phyloP scores from a whole-genome alignment of 2,329 filamentous ascomycete species.

The Magnaporthiopsis poae region DNA sequence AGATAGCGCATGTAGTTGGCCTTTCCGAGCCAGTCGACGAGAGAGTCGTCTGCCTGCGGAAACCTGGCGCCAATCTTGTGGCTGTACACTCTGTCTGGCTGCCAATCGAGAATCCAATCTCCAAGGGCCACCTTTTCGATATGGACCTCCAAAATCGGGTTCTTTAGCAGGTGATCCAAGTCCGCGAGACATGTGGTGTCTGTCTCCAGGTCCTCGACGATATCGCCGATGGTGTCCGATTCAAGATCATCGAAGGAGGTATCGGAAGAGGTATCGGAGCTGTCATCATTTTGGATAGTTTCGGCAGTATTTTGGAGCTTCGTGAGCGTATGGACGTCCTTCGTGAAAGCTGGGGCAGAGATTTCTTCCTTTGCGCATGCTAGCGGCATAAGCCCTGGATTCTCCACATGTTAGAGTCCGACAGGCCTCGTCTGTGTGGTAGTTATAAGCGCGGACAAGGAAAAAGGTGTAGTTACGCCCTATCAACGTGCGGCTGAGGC shows the following conservation, averaged over 20 bases:
- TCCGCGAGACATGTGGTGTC: slow-evolving; percentile 9
- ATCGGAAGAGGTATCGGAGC: not conserved
- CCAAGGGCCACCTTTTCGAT: not conserved
- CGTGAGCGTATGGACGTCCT: too few relatives aligned
- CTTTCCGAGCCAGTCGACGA: not conserved
- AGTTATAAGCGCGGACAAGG: too few relatives aligned
- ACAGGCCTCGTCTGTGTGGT: too few relatives aligned
- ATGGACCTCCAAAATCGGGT: not conserved
- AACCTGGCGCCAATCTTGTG: slow-evolving; percentile 8
- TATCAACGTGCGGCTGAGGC: not conserved
- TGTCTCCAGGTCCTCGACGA: slow-evolving; percentile 6
- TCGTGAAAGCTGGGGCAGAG: too few relatives aligned
- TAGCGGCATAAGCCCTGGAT: too few relatives aligned
- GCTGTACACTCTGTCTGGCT: slow-evolving; percentile 1
- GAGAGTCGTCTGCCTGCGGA: not conserved
- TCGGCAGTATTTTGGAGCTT: too few relatives aligned
- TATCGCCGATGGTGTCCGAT: not conserved
- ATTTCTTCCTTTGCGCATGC: too few relatives aligned
- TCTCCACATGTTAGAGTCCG: too few relatives aligned
- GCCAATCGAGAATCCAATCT: not conserved
- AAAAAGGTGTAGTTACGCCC: not conserved
- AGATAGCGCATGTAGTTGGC: slow-evolving; percentile 9
- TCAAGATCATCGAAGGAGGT: not conserved
- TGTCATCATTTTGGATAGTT: not conserved
- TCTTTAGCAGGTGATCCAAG: slow-evolving; percentile 7